Evolutionary conservation across 257 asterid species (phyloP).

Genomic region (Lavandula angustifolia): DNA sequence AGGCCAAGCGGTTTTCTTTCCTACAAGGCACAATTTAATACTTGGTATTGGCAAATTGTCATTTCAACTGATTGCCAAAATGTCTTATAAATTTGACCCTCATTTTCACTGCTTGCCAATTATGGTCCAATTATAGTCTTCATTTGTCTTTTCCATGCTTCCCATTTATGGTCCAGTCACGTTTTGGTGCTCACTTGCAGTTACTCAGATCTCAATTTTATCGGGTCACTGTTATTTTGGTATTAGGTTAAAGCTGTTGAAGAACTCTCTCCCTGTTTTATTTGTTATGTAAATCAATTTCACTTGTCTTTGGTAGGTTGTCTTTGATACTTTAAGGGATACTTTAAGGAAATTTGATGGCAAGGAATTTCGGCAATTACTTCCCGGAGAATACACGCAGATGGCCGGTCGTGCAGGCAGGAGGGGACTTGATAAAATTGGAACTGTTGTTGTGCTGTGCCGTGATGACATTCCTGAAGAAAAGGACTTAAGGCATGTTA

Average conservation of each 20-base stretch:
- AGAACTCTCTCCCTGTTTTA: no score
- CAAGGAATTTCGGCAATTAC: conserved; percentile 83
- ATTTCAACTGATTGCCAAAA: not conserved
- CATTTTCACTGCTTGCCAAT: no score
- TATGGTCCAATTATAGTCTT: no score
- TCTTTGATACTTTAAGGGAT: conserved; percentile 88
- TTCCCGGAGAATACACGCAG: conserved; percentile 99
- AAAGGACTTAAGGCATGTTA: conserved; percentile 66
- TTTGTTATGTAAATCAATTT: conserved; percentile 15
- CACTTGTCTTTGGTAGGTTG: conserved; percentile 66
- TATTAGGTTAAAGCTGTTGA: no score
- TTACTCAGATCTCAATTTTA: conserved; percentile 16
- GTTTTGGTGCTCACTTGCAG: no score
- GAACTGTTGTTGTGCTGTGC: conserved; percentile 89
- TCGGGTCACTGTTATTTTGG: conserved; percentile 19
- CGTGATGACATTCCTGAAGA: conserved; percentile 94
- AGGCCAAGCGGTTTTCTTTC: no score
- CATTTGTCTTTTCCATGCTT: conserved; percentile 11
- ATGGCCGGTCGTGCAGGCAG: conserved; percentile 99
- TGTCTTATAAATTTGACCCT: not conserved
- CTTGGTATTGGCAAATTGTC: not conserved
- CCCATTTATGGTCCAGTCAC: no score
- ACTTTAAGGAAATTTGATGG: conserved; percentile 90
- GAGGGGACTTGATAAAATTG: conserved; percentile 97
- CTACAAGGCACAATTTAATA: no score